A percentile compares a stretch with the other conserved stretches of the same genome.
Evolutionary conservation across 352 stramenopile genomes (phyloP).

Genomic region (Pythium scleroteichum): DNA sequence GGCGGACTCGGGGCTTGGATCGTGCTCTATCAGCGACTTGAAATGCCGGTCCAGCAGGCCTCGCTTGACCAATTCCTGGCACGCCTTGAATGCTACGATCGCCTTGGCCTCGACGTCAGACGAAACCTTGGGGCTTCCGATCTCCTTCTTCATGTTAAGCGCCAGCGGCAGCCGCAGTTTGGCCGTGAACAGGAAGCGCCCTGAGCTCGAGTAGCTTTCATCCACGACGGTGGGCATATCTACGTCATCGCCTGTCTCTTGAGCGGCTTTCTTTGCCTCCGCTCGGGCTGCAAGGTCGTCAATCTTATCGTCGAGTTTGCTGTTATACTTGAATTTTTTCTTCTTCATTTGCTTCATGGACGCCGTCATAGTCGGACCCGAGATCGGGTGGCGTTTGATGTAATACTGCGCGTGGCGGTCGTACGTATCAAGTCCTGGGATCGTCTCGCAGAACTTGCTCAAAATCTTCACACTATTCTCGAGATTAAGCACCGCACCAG

Average conservation of each 20-base stretch:
- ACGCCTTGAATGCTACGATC: conserved; percentile 83
- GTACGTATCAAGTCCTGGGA: conserved; percentile 81
- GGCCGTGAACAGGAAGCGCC: conserved; percentile 60
- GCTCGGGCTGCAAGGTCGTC: conserved; percentile 56
- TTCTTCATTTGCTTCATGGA: conserved; percentile 66
- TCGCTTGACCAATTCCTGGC: conserved; percentile 68
- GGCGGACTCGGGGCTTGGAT: conserved; percentile 29
- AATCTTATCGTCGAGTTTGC: conserved; percentile 79
- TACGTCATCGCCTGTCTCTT: conserved; percentile 17
- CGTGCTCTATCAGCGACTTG: conserved; percentile 64
- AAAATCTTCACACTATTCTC: conserved; percentile 64
- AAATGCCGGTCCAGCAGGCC: conserved; percentile 73
- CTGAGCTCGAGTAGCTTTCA: conserved; percentile 14
- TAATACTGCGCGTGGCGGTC: conserved; percentile 77
- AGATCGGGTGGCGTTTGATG: conserved; percentile 64
- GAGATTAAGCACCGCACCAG: conserved; percentile 61
- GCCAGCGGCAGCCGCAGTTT: conserved; percentile 60
- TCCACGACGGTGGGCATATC: conserved; percentile 12
- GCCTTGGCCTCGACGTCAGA: conserved; percentile 69
- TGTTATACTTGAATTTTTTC: conserved; percentile 79
- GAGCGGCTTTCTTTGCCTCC: conserved; percentile 21
- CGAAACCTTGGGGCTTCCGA: conserved; percentile 62
- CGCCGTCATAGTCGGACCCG: conserved; percentile 39
- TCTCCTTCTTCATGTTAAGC: conserved; percentile 62
- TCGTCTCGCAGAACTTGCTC: conserved; percentile 79